phyloP scores from a whole-genome alignment of 345 rosid species.

The Rhizophora apiculata region DNA sequence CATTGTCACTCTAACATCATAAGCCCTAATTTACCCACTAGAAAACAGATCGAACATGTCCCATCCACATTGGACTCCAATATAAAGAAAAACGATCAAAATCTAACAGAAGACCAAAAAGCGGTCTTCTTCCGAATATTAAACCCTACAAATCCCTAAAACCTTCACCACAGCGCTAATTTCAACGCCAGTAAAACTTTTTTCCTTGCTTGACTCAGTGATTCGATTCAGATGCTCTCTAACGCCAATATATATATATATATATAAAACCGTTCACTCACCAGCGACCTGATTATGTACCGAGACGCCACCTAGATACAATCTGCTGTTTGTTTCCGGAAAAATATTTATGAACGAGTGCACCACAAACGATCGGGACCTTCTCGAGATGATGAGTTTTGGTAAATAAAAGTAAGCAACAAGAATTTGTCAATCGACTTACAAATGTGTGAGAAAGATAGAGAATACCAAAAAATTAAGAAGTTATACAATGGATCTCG shows the following conservation, averaged over 20 bases:
- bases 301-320: not conserved
- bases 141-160: conserved; percentile 13
- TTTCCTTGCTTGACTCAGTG: conserved; percentile 2
- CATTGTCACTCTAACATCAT: conserved; percentile 56
- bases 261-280: conserved; percentile 1
- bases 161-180: conserved; percentile 15
- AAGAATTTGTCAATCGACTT: not conserved
- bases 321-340: conserved; percentile 5
- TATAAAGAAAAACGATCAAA: not conserved
- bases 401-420: not conserved
- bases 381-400: not conserved
- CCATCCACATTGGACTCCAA: conserved; percentile 8
- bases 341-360: conserved; percentile 2
- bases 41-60: conserved; percentile 12
- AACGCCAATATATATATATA: not conserved
- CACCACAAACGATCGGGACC: not conserved
- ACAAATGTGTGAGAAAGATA: not conserved
- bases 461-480: not conserved
- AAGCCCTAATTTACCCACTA: conserved; percentile 17
- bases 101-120: conserved; percentile 3
- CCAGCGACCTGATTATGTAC: conserved; percentile 13
- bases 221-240: conserved; percentile 9
- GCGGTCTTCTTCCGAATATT: not conserved
- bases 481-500: not conserved
- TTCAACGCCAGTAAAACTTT: not conserved